phyloP scores from a whole-genome alignment of 345 rosid genomes.

The Eutrema yunnanense region DNA sequence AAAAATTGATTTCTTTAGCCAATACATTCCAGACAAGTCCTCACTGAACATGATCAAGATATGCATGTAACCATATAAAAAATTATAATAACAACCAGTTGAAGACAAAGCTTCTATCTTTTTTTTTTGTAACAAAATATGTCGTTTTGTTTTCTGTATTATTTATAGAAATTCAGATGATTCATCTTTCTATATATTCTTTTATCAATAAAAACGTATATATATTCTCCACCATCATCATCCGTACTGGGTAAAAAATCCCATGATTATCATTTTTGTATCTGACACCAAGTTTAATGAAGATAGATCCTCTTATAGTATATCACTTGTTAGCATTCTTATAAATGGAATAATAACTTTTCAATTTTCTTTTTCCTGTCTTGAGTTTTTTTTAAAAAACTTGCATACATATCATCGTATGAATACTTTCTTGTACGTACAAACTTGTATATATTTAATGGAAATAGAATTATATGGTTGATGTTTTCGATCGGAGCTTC shows the following conservation, averaged over 20 bases:
- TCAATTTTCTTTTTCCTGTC: neutral
- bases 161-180: slow-evolving; percentile 16
- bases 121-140: neutral
- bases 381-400: neutral
- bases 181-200: neutral
- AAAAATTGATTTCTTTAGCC: neutral
- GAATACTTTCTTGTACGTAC: too few species aligned
- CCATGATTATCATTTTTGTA: slow-evolving; percentile 12
- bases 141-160: slow-evolving; percentile 9
- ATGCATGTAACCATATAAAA: slow-evolving; percentile 18
- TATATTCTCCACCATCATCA: slow-evolving; percentile 13
- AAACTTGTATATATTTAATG: too few species aligned
- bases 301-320: slow-evolving; percentile 17
- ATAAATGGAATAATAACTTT: neutral
- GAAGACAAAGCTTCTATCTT: slow-evolving; percentile 29
- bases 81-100: slow-evolving; percentile 6
- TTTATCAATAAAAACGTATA: neutral
- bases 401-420: neutral
- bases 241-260: slow-evolving; percentile 28
- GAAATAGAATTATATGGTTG: too few species aligned
- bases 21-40: slow-evolving; percentile 33
- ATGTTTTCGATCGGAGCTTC: neutral
- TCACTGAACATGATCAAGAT: slow-evolving; percentile 30
- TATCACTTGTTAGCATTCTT: neutral
- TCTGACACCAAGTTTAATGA: slow-evolving; percentile 27